phyloP scores from a whole-genome alignment of 148 eudicot genomes.

The Pharnaceum exiguum region DNA sequence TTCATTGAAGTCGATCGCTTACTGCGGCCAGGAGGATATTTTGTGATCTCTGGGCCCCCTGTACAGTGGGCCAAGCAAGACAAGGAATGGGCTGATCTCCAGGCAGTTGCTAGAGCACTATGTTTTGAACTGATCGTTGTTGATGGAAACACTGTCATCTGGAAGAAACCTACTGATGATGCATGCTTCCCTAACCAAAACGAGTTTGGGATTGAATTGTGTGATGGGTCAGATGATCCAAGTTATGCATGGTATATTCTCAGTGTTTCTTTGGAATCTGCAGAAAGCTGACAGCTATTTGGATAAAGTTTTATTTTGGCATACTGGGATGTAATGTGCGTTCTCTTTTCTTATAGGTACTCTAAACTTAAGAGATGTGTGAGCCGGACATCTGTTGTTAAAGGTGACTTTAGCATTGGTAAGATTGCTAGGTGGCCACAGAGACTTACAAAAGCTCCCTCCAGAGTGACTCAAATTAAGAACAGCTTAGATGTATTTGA shows the following conservation, averaged over 20 bases:
- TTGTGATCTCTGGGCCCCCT: constrained; percentile 96
- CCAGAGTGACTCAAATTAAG: constrained; percentile 61
- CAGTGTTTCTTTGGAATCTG: not conserved
- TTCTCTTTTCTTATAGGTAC: constrained; percentile 54
- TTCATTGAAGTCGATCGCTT: constrained; percentile 91
- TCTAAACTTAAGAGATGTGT: constrained; percentile 78
- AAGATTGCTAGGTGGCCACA: constrained; percentile 88
- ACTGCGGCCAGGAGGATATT: constrained; percentile 94
- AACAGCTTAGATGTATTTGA: constrained; percentile 81
- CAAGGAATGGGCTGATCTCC: constrained; percentile 98
- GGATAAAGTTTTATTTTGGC: not conserved
- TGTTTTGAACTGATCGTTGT: constrained; percentile 92
- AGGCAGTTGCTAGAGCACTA: constrained; percentile 87
- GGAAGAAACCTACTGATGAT: constrained; percentile 83
- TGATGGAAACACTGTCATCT: constrained; percentile 88
- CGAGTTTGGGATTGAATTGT: constrained; percentile 69
- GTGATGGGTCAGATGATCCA: constrained; percentile 78
- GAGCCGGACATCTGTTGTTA: constrained; percentile 56
- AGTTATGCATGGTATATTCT: constrained; percentile 75
- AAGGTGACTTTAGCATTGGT: constrained; percentile 74
- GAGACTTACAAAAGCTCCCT: constrained; percentile 71
- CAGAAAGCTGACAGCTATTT: not conserved
- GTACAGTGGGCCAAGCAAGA: constrained; percentile 94
- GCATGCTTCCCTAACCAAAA: constrained; percentile 82
- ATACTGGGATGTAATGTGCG: not conserved